Evolutionary conservation across 2,329 filamentous ascomycete species (phyloP).

Genomic region (Exserohilum turcica): DNA sequence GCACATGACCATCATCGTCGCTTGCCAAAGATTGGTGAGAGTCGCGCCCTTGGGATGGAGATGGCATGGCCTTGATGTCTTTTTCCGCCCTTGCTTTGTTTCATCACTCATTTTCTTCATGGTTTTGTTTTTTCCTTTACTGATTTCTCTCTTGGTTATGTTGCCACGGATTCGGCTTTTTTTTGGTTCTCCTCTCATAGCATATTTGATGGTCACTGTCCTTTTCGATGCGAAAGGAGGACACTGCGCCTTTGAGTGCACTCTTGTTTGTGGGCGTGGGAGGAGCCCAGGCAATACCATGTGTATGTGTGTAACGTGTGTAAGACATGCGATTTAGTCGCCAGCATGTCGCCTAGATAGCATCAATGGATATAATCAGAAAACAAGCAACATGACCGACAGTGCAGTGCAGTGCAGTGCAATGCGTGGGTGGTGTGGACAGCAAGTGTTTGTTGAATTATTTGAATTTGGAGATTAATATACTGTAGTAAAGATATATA

Average conservation of each 20-base stretch:
- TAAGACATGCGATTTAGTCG: background rate
- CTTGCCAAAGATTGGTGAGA: conserved; percentile 40
- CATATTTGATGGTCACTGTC: conserved; percentile 20
- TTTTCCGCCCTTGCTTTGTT: background rate
- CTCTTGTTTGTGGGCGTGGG: conserved; percentile 1
- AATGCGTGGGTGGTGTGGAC: too few relatives aligned
- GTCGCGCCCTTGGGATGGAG: conserved; percentile 11
- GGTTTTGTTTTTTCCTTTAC: background rate
- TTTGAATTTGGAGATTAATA: background rate
- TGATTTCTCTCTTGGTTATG: conserved; percentile 8
- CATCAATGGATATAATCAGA: conserved; percentile 4
- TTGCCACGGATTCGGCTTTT: conserved; percentile 9
- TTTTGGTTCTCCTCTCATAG: conserved; percentile 15
- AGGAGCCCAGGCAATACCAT: background rate
- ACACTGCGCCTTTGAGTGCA: background rate
- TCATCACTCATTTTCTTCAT: conserved; percentile 14
- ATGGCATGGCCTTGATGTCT: conserved; percentile 14
- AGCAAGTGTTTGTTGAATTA: background rate
- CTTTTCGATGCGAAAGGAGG: background rate
- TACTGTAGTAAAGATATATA: too few relatives aligned
- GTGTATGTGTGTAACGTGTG: background rate
- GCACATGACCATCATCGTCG: conserved; percentile 40
- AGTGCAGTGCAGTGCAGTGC: too few relatives aligned
- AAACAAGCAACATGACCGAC: background rate
- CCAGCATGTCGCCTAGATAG: background rate